These are phyloP conservation scores for Lonicera japonica DNA, from an alignment of 129 eudicot species.

Conservation along the genomic window DNA sequence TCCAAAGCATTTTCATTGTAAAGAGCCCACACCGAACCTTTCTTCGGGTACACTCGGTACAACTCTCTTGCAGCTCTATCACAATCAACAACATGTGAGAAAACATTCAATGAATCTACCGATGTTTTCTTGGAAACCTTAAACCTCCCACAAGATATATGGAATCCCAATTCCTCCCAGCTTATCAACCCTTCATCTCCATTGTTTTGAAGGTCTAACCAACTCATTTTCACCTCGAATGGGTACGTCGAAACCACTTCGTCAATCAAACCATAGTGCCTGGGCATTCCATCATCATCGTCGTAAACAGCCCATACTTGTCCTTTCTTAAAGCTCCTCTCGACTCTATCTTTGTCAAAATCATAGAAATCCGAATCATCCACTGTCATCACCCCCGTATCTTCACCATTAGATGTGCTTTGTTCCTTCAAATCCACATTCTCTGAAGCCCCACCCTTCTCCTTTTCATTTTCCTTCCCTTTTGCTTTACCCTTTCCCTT, in stretches of 20 bases:
- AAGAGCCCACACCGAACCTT: constrained; percentile 94
- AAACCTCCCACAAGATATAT: constrained; percentile 71
- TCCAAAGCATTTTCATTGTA: constrained; percentile 33
- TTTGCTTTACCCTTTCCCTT: constrained; percentile 19
- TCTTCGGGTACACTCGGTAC: constrained; percentile 72
- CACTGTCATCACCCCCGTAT: constrained; percentile 48
- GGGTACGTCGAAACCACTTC: constrained; percentile 60
- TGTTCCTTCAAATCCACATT: constrained; percentile 8
- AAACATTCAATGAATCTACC: constrained; percentile 50
- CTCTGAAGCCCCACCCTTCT: constrained; percentile 9
- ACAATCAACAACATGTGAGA: constrained; percentile 65
- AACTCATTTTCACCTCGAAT: constrained; percentile 63
- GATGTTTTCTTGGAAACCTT: constrained; percentile 47
- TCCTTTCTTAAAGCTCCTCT: constrained; percentile 70
- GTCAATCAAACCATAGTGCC: constrained; percentile 74
- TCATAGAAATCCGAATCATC: constrained; percentile 86
- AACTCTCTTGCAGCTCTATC: constrained; percentile 81
- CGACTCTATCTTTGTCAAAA: constrained; percentile 74
- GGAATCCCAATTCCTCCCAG: constrained; percentile 42
- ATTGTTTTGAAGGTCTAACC: constrained; percentile 61
- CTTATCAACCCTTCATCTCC: constrained; percentile 30
- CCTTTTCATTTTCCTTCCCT: constrained; percentile 20
- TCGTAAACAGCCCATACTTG: constrained; percentile 90
- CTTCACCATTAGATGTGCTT: constrained; percentile 15
- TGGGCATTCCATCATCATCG: constrained; percentile 86